phyloP scores from a whole-genome alignment of 2,329 filamentous ascomycete species.

The Oidium heveae region DNA sequence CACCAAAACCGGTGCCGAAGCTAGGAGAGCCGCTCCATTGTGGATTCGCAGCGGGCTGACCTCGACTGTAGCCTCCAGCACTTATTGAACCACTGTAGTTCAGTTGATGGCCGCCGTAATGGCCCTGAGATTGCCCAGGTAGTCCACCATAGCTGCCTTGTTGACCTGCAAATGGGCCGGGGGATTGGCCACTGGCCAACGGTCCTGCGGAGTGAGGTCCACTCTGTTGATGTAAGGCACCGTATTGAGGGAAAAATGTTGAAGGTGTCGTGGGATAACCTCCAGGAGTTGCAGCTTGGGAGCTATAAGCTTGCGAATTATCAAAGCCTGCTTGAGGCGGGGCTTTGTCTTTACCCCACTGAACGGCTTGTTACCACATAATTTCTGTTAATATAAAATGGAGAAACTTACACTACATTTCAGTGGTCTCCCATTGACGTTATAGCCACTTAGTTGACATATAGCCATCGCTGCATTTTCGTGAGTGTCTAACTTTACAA shows the following conservation, averaged over 20 bases:
- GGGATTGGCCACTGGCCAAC: conserved; percentile 17
- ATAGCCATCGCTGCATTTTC: conserved; percentile 98
- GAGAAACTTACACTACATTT: conserved; percentile 80
- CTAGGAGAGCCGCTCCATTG: conserved; percentile 26
- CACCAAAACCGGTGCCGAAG: conserved; percentile 34
- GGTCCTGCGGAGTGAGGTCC: conserved; percentile 16
- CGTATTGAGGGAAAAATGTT: conserved; percentile 85
- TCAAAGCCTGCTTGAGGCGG: conserved; percentile 57
- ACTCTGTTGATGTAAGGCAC: conserved; percentile 27
- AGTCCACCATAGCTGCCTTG: conserved; percentile 40
- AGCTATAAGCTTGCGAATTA: conserved; percentile 42
- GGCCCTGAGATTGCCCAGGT: conserved; percentile 33
- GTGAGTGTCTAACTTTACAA: conserved; percentile 97
- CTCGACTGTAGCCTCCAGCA: conserved; percentile 66
- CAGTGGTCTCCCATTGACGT: conserved; percentile 83
- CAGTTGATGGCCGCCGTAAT: conserved; percentile 43
- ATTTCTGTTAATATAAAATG: conserved; percentile 3
- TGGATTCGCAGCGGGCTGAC: conserved; percentile 19
- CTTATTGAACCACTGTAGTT: conserved; percentile 47
- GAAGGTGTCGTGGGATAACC: conserved; percentile 54
- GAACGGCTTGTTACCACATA: conserved; percentile 4
- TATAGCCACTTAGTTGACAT: conserved; percentile 92
- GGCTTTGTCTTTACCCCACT: conserved; percentile 99
- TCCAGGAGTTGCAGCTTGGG: conserved; percentile 48
- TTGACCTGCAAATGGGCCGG: conserved; percentile 30